Evolutionary conservation across 2,329 filamentous ascomycete genomes (phyloP), one percentile per base, ranked within the genome.

Genomic region (Immersiporthe knoxdaviesiana): DNA sequence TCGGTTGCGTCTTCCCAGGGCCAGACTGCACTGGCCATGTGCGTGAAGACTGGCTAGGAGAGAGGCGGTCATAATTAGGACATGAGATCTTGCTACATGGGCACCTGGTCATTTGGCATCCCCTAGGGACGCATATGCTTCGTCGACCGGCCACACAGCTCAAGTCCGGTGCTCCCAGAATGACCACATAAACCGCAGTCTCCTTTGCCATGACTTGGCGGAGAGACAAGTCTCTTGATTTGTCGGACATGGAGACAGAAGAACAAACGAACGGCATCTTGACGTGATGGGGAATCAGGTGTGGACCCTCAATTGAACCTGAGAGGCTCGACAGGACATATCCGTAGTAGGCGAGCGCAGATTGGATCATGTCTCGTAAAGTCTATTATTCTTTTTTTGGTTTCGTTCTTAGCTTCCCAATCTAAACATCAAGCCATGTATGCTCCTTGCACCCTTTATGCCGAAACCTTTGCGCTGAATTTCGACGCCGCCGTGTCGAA

Each of bases 401-500:
- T n/a, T n/a, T n/a, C n/a, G n/a, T 63, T n/a, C 39, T 30, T n/a
- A 60, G 54, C 44, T 50, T 52, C 67, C 39, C n/a, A 50, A 50
- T 63, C 47, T 54, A 69, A 56, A 65, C 47, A 37, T 18, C 54
- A 62, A 63, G 37, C 27, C 44, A 50, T 39, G 14, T 37, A 50
- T 47, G 14, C n/a, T 39, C 18, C 30, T 44, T 35, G 32, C 52
- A 3, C 56, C 64, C n/a, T 24, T 79, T 79, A 88, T 71, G 86
- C 84, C 71, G 90, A 85, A 72, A 93, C 93, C 84, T 95, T 97
- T 44, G 94, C 87, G 73, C 88, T 90, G 81, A 96, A 98, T 82
- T 97, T 98, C 35, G 88, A 85, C 27, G 92, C 92, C 16, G 94
- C 94, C 75, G 90, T 90, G 79, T 97, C 93, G 77, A 98, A 98